These are phyloP conservation scores for Rachicladosporium sp. DNA, from an alignment of 2,329 filamentous ascomycete genomes.

Conservation along the genomic window DNA sequence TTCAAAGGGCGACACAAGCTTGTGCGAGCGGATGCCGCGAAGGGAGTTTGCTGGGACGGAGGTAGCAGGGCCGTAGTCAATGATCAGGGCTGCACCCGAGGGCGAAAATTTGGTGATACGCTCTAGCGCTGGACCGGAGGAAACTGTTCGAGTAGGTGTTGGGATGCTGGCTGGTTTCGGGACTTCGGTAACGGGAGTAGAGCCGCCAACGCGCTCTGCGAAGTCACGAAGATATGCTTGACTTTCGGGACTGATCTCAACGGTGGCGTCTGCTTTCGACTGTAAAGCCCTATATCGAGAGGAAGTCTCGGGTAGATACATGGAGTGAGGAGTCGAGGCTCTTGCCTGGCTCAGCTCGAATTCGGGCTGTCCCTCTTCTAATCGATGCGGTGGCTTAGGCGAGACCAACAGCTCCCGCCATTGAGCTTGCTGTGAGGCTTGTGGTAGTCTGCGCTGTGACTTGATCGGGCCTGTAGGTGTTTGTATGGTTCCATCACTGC, in stretches of 20 bases:
- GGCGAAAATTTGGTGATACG: slow-evolving; percentile 44
- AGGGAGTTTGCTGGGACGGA: slow-evolving; percentile 80
- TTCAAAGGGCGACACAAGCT: slow-evolving; percentile 64
- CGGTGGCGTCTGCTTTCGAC: slow-evolving; percentile 52
- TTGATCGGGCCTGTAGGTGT: slow-evolving; percentile 38
- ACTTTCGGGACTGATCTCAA: slow-evolving; percentile 85
- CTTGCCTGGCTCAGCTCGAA: slow-evolving; percentile 77
- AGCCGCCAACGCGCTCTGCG: slow-evolving; percentile 69
- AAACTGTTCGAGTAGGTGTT: slow-evolving; percentile 10
- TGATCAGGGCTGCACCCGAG: slow-evolving; percentile 79
- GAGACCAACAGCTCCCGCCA: slow-evolving; percentile 78
- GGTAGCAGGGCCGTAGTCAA: slow-evolving; percentile 82
- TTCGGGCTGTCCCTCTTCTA: slow-evolving; percentile 49
- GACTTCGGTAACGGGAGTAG: slow-evolving; percentile 16
- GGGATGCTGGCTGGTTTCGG: slow-evolving; percentile 8
- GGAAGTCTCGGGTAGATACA: slow-evolving; percentile 73
- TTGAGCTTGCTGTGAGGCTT: slow-evolving; percentile 39
- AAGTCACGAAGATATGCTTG: slow-evolving; percentile 70
- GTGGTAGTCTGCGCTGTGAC: slow-evolving; percentile 19
- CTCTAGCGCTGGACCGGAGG: slow-evolving; percentile 16
- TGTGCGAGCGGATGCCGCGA: slow-evolving; percentile 72
- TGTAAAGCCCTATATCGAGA: slow-evolving; percentile 67
- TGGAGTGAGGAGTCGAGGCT: slow-evolving; percentile 64
- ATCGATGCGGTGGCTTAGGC: slow-evolving; percentile 40
- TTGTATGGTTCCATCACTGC: slow-evolving; percentile 29